phyloP scores from a whole-genome alignment of 2,329 filamentous ascomycete species.

The Didymella sp. region DNA sequence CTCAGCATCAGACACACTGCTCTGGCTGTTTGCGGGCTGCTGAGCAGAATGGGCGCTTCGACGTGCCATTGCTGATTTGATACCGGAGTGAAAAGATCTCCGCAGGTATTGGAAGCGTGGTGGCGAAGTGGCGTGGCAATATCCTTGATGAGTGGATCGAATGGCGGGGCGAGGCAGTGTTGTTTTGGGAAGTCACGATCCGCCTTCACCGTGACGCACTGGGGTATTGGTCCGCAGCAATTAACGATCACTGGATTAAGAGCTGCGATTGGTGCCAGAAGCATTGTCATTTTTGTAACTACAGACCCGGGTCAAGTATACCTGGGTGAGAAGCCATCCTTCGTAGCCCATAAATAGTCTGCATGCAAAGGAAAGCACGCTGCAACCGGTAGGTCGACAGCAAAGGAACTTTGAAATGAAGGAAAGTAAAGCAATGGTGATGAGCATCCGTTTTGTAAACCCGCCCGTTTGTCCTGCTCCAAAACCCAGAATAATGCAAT shows the following conservation, averaged over 20 bases:
- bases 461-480: not conserved
- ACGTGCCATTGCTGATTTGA: constrained; percentile 23
- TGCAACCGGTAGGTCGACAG: not conserved
- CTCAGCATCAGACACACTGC: constrained; percentile 17
- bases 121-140: not conserved
- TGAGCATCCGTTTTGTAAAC: constrained; percentile 6
- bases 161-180: constrained; percentile 3
- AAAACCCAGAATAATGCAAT: not conserved
- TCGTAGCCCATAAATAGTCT: not conserved
- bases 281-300: constrained; percentile 5
- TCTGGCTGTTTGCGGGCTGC: constrained; percentile 7
- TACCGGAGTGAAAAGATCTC: not conserved
- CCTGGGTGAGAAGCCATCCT: not conserved
- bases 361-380: not conserved
- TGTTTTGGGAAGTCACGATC: constrained; percentile 4
- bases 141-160: not conserved
- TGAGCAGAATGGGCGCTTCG: constrained; percentile 12
- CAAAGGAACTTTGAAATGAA: not conserved
- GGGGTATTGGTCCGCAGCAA: no score
- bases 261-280: not conserved
- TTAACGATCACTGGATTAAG: not conserved
- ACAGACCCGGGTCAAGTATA: not conserved
- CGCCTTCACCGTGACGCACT: not conserved
- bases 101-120: not conserved
- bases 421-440: not conserved